These are phyloP conservation scores for Pseudognaphalium luteoalbum DNA, from an alignment of 129 eudicot genomes.

Conservation along the genomic window DNA sequence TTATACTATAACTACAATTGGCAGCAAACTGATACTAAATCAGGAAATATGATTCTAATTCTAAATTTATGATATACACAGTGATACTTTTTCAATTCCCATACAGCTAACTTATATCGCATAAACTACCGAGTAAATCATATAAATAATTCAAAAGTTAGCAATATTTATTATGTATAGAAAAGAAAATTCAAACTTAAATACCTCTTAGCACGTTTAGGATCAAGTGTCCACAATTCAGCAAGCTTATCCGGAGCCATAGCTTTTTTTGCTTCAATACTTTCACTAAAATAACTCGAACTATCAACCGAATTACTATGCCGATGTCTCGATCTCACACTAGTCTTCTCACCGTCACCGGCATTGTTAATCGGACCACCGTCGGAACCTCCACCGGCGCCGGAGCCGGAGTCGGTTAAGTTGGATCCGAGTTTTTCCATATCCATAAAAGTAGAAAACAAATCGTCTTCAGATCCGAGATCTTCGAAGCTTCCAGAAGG, in stretches of 20 bases:
- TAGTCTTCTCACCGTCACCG: slow-evolving; percentile 37
- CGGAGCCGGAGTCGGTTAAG: slow-evolving; percentile 13
- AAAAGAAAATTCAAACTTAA: neutral
- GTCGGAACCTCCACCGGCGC: neutral
- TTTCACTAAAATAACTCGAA: slow-evolving; percentile 43
- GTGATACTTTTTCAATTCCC: neutral
- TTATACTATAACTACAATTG: neutral
- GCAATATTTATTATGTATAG: neutral
- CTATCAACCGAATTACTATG: slow-evolving; percentile 72
- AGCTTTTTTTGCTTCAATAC: slow-evolving; percentile 86
- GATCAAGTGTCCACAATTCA: slow-evolving; percentile 81
- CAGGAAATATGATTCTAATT: neutral
- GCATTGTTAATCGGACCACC: slow-evolving; percentile 34
- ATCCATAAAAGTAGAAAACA: slow-evolving; percentile 72
- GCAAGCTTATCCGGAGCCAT: slow-evolving; percentile 92
- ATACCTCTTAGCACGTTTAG: slow-evolving; percentile 90
- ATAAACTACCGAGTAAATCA: neutral
- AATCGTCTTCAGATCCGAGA: slow-evolving; percentile 75
- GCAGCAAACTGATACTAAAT: neutral
- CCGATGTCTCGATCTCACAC: slow-evolving; percentile 49
- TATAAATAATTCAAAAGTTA: neutral
- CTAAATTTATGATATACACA: neutral
- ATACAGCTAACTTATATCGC: neutral
- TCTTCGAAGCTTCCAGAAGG: slow-evolving; percentile 72
- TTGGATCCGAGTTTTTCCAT: slow-evolving; percentile 64